Base-by-base conservation (phyloP, 441 rosid genomes). In the Mallotus repandus region DNA sequence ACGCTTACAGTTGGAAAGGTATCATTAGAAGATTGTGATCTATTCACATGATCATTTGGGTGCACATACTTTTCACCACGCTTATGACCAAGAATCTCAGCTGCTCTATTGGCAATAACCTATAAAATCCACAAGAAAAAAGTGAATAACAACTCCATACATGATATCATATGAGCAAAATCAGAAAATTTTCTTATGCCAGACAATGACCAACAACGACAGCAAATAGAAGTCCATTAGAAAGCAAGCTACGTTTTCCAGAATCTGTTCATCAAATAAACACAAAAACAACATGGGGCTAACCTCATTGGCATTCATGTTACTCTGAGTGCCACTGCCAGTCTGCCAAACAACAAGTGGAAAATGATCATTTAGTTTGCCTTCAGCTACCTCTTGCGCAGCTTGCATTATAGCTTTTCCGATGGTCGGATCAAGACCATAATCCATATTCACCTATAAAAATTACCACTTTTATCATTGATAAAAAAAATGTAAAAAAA, bases 281-380 rank as follows among this genome's bases (percentile, higher is more conserved):
- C 2, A 43, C 22, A 11, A 56, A 45, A 9, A 38, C 9, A 32
- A 15, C 9, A 57, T 25, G 9, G 38, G 22, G 64, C 76, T 21
- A 32, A 90, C 96, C 98, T 95, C 99, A 77, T 95, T 95, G 62
- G 99, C 99, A 78, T 95, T 95, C 99, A 95, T 95, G 80, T 95
- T 95, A 81, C 98, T 92, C 79, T 95, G 99, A 79, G 99, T 95
- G 38, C 99, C 98, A 80, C 99, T 95, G 65, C 99, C 99, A 73
- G 99, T 93, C 85, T 95, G 99, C 99, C 99, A 95, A 9, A 95
- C 88, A 63, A 93, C 96, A 64, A 95, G 98, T 0, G 95, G 98
- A 66, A 95, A 95, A 77, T 93, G 98, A 82, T 93, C 97, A 12
- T 81, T 90, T 56, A 95, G 81, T 74, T 91, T 93, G 49, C 97